Evolutionary conservation across 768 basidiomycete species (phyloP), one percentile per base, ranked within the genome.

Genomic region (Baorangia bicolor): DNA sequence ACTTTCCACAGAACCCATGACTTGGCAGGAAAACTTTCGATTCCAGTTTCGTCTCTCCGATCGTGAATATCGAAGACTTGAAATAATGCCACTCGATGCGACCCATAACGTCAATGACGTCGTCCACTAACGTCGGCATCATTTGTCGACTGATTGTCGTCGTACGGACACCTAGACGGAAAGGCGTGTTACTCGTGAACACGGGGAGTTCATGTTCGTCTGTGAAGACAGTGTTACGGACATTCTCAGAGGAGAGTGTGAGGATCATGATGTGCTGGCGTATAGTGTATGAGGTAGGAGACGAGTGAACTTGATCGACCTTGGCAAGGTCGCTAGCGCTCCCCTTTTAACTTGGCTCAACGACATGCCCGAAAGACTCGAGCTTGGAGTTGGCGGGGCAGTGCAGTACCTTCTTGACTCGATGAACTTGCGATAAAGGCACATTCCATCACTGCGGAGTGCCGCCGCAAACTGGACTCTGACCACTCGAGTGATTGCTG

Each of bases 21-120:
- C 58, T 27, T 2, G 64, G 62, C 1, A 72, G 52, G 51, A 69
- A 75, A 1, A 51, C 48, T 25, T 55, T 56, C 1, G 71, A 65
- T 27, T 65, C 49, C 4, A 70, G 42, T 48, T 66, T 69, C 18
- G 39, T 51, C 5, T 58, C 74, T 10, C 64, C 60, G 27, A 73
- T 67, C 10, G 52, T 64, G 48, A 77, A 63, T 25, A 63, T 62
- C 10, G 74, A 69, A 1, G 72, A 66, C 11, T 59, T 53, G n/a
- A 73, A 20, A 10, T 51, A 46, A 16, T 64, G 61, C 71, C 74
- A 75, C 4, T 69, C 64, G 14, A 78, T 74, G 41, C 62, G 51
- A 16, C 69, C 73, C 40, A 75, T 44, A 6, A 64, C 57, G 4
- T 66, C 63, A 30, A 64, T 68, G n/a, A 60, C 57, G 41, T 69